A percentile compares a stretch with the other conserved stretches of the same genome.
phyloP scores from a whole-genome alignment of 305 asterid genomes.

The Ajuga reptans region DNA sequence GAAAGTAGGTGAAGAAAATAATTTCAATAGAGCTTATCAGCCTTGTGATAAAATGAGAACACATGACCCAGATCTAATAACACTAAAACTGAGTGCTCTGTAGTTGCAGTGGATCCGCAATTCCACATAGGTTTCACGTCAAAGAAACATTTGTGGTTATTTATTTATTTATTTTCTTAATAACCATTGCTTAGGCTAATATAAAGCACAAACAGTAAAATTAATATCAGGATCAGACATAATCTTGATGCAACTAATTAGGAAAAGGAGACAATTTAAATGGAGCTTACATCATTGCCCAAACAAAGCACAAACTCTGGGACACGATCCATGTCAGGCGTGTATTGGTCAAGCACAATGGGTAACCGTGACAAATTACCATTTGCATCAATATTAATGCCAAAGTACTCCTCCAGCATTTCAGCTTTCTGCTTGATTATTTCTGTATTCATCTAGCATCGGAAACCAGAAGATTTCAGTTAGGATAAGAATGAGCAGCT shows the following conservation, averaged over 20 bases:
- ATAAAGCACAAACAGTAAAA: background rate
- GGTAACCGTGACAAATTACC: conserved; percentile 85
- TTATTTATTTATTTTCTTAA: too few relatives aligned
- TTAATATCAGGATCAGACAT: background rate
- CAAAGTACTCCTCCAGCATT: conserved; percentile 82
- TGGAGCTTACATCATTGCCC: conserved; percentile 88
- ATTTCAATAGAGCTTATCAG: background rate
- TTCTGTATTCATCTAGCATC: conserved; percentile 62
- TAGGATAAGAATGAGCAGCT: background rate
- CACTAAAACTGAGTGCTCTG: background rate
- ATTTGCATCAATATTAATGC: conserved; percentile 55
- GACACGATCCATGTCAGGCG: conserved; percentile 94
- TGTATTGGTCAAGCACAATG: conserved; percentile 88
- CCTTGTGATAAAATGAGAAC: background rate
- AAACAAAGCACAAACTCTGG: conserved; percentile 87
- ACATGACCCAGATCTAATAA: background rate
- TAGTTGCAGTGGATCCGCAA: background rate
- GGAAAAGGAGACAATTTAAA: conserved; percentile 15
- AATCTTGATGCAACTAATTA: background rate
- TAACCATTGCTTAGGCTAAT: background rate
- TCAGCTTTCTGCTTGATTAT: conserved; percentile 66
- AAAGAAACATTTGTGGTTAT: too few relatives aligned
- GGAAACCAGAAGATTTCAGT: conserved; percentile 8
- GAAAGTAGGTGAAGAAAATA: background rate
- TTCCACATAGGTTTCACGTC: background rate